These are phyloP conservation scores for Tolypocladium paradoxum DNA, from an alignment of 2,329 filamentous ascomycete species.

Conservation along the genomic window DNA sequence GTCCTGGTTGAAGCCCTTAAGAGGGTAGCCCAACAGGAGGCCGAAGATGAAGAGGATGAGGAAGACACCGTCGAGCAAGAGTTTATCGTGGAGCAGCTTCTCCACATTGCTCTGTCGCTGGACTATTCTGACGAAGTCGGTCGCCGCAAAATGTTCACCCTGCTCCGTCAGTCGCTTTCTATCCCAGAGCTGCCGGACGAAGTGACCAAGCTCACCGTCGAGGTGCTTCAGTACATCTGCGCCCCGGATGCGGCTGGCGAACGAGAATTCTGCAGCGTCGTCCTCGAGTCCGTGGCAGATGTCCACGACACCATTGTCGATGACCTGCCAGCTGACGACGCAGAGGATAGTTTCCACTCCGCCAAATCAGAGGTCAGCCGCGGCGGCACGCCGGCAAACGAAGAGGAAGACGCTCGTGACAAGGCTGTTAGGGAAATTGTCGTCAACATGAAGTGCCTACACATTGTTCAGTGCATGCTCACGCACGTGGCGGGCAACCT, in stretches of 20 bases:
- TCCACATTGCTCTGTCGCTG: slow-evolving; percentile 82
- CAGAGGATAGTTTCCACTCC: slow-evolving; percentile 77
- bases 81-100: slow-evolving; percentile 89
- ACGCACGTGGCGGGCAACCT: slow-evolving; percentile 82
- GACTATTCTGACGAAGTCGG: slow-evolving; percentile 98
- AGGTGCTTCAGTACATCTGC: slow-evolving; percentile 74
- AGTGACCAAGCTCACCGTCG: slow-evolving; percentile 76
- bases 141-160: slow-evolving; percentile 86
- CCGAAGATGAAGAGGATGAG: slow-evolving; percentile 54
- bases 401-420: slow-evolving; percentile 54
- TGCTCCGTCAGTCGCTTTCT: slow-evolving; percentile 76
- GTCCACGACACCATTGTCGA: slow-evolving; percentile 89
- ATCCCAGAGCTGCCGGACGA: slow-evolving; percentile 85
- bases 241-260: slow-evolving; percentile 63
- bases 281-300: slow-evolving; percentile 90
- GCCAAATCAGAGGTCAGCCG: slow-evolving; percentile 76
- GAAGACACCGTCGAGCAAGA: slow-evolving; percentile 84
- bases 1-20: slow-evolving; percentile 55
- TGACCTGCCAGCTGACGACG: slow-evolving; percentile 46
- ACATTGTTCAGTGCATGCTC: slow-evolving; percentile 96
- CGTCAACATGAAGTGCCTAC: slow-evolving; percentile 96
- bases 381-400: slow-evolving; percentile 43
- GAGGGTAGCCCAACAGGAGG: slow-evolving; percentile 42
- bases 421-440: slow-evolving; percentile 86
- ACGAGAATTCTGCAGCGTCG: slow-evolving; percentile 71